Conservation (phyloP, 805 yeast species). For the Saccharomycopsis sp. region DNA sequence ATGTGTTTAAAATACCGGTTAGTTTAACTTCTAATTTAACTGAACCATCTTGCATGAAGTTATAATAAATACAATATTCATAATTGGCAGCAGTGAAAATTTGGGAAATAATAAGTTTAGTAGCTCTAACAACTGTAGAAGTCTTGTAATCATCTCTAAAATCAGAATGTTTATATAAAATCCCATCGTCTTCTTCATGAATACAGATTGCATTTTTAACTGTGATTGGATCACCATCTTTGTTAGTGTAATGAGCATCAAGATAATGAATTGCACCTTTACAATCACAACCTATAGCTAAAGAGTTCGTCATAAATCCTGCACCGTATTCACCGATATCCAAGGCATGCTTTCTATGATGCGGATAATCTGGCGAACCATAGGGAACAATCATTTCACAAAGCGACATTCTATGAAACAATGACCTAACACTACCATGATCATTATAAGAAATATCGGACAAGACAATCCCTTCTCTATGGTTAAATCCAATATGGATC, state of each 20-base stretch:
- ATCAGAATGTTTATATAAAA: conserved; percentile 75
- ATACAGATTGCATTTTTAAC: conserved; percentile 75
- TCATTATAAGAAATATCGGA: conserved; percentile 69
- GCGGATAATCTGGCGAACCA: conserved; percentile 73
- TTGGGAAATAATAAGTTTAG: conserved; percentile 67
- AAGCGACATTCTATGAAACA: conserved; percentile 72
- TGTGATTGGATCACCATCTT: conserved; percentile 61
- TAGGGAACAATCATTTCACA: conserved; percentile 84
- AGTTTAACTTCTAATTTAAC: conserved; percentile 72
- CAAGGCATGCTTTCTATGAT: conserved; percentile 79
- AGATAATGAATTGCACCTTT: conserved; percentile 79
- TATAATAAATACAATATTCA: conserved; percentile 82
- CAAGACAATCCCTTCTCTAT: conserved; percentile 78
- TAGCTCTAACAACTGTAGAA: conserved; percentile 67
- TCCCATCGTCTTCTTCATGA: conserved; percentile 82
- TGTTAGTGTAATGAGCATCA: conserved; percentile 69
- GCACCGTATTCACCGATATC: conserved; percentile 88
- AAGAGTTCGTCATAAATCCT: conserved; percentile 76
- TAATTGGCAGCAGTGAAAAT: conserved; percentile 84
- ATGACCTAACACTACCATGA: conserved; percentile 64
- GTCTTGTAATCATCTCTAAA: conserved; percentile 76
- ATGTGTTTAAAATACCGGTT: conserved; percentile 79
- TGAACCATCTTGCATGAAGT: conserved; percentile 76
- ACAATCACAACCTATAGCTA: conserved; percentile 76
- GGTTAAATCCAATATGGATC: conserved; percentile 77